Evolutionary conservation across 2,329 filamentous ascomycete genomes (phyloP).

Genomic region (Phialophora verrucosa): DNA sequence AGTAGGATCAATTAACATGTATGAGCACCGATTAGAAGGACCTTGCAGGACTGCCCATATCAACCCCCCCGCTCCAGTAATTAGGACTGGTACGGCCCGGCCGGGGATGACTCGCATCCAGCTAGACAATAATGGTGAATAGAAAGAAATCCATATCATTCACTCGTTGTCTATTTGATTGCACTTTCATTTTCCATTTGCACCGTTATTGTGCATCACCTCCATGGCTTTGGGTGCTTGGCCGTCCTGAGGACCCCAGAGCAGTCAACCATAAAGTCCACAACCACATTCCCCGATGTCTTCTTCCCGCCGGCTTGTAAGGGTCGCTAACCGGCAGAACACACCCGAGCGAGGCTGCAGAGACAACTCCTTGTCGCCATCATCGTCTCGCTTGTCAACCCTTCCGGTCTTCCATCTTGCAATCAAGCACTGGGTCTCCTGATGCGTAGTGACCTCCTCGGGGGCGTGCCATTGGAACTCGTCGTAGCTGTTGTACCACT

Average conservation of each 20-base stretch:
- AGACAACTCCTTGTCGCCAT: neutral
- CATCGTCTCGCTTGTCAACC: neutral
- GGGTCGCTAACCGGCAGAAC: neutral
- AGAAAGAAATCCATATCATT: neutral
- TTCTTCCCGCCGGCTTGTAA: neutral
- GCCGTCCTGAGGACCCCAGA: neutral
- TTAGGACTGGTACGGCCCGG: no score
- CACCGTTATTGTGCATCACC: neutral
- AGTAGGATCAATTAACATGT: neutral
- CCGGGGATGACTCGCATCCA: no score
- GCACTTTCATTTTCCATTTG: neutral
- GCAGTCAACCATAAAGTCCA: neutral
- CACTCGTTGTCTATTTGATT: neutral
- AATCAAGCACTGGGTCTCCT: slow-evolving; percentile 25
- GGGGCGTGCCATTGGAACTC: slow-evolving; percentile 16
- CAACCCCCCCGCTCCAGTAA: no score
- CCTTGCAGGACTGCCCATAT: neutral
- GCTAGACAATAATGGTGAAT: neutral
- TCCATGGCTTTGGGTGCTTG: neutral
- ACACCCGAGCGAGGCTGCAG: neutral
- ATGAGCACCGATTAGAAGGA: neutral
- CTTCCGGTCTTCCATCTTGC: neutral
- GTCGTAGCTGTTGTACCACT: neutral
- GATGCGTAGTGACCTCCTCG: slow-evolving; percentile 28
- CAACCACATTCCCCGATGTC: neutral